Base-by-base conservation (phyloP, 2,329 filamentous ascomycete species). In the Madurella fahalii region DNA sequence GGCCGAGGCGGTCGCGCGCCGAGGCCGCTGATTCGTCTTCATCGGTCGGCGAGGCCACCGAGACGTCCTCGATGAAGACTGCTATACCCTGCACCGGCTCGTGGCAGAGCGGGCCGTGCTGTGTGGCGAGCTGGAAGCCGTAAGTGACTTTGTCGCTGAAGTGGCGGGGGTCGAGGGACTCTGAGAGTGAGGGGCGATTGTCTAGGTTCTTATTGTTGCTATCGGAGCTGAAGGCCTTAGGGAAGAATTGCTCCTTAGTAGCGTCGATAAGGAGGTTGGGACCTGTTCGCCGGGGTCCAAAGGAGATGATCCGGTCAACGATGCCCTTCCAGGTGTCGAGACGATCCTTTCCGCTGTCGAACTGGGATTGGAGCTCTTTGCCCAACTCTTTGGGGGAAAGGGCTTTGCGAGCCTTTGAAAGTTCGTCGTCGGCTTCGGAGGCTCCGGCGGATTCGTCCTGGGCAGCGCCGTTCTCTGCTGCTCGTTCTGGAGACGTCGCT, bases 71-170 rank as follows among this genome's bases (percentile, higher is more conserved):
- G 47, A 99, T 77, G 69, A 95, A 88, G 46, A 97, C 89, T 40
- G 92, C 94, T 20, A 96, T 81, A 47, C 94, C 94, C 73, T 96
- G 93, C 46, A 96, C 85, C 0, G 94, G 93, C 69, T 99, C 94
- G 64, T 90, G 82, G 71, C 94, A 97, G 48, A 97, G 81, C 0
- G 94, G 92, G 0, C 94, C 94, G 71, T 95, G 90, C 18, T 85
- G 82, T 1, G 87, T 95, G 40, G 90, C 88, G 15, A 97, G 85
- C 69, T 99, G 94, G 78, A 99, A 99, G 46, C 90, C 92, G 69
- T 99, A 92, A 9, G 84, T 79, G 59, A 97, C 89, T 68, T 95
- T 97, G 74, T 97, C 93, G 54, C 86, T 84, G 61, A 97, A 85
- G 65, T 94, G 87, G 47, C 78, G 78, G 4, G 85, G 77, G 52